Base-by-base conservation (phyloP, 2,329 filamentous ascomycete species). In the Colletotrichum falcatum region DNA sequence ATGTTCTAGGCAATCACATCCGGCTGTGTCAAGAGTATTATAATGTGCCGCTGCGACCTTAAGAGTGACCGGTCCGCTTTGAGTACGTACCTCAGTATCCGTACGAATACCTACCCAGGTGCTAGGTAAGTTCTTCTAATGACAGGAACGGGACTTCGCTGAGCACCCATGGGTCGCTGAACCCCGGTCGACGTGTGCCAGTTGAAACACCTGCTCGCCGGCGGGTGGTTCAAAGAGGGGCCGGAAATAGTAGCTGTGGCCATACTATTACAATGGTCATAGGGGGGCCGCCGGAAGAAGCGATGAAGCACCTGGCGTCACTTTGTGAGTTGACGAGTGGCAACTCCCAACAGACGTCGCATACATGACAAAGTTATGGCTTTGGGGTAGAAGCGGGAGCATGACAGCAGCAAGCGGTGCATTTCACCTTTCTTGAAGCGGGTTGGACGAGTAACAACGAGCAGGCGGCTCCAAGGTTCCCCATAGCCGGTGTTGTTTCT, bases 121-220 rank as follows among this genome's bases (percentile, higher is more conserved):
- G n/a, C n/a, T n/a, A n/a, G n/a, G n/a, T 18, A 37, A 37, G 35
- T 42, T 54, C 42, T 60, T 39, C 35, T 30, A 66, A 61, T 56
- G 62, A 46, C 56, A 70, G 42, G 44, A 56, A 30, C 28, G 63
- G 56, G 63, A 44, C 56, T 63, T 51, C 66, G 49, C 63, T 56
- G 48, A 20, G 39, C 35, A 30, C 37, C 28, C 46, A 2, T 20
- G n/a, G 37, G 11, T 51, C 5, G 2, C 20, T 39, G 62, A 30
- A 44, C 39, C 66, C 39, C 48, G 26, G 55, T 59, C 58, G 39
- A 20, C 16, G 46, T 58, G 9, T 35, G 54, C 46, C 20, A 28
- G 48, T 61, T 66, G 62, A 61, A 70, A 70, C 62, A 55, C n/a
- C 39, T 42, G 23, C 30, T 48, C 23, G 37, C 42, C 39, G 30